These are phyloP conservation scores for Ananas comosus DNA, from an alignment of 176 grass and related monocot genomes.

Conservation along the genomic window DNA sequence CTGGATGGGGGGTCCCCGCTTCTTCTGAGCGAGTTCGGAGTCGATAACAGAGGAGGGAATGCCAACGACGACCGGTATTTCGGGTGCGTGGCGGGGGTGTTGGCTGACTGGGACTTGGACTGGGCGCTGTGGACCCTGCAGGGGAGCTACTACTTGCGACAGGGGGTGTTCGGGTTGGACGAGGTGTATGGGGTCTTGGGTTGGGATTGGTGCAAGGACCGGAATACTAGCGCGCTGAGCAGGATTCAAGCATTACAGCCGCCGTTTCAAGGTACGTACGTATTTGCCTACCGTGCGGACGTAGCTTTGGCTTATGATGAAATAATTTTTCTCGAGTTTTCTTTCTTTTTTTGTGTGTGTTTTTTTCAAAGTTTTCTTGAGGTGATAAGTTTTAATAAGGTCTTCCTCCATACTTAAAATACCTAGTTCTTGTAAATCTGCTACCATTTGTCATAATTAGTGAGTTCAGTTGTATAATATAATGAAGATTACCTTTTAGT, in stretches of 20 bases:
- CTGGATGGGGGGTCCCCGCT: slow-evolving; percentile 49
- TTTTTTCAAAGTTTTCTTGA: too few relatives aligned
- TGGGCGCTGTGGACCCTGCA: slow-evolving; percentile 89
- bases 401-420: too few relatives aligned
- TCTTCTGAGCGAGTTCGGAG: slow-evolving; percentile 81
- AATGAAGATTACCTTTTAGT: too few relatives aligned
- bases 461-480: too few relatives aligned
- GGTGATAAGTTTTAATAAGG: too few relatives aligned
- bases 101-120: slow-evolving; percentile 67
- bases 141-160: slow-evolving; percentile 73
- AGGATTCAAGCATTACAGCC: slow-evolving; percentile 61
- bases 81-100: slow-evolving; percentile 44
- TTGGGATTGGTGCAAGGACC: slow-evolving; percentile 26
- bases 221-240: slow-evolving; percentile 38
- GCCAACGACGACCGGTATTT: slow-evolving; percentile 69
- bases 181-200: slow-evolving; percentile 65
- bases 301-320: too few relatives aligned
- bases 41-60: slow-evolving; percentile 70
- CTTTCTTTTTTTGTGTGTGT: too few relatives aligned
- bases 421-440: too few relatives aligned
- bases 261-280: slow-evolving; percentile 34
- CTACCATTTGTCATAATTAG: too few relatives aligned
- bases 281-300: neutral
- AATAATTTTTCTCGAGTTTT: too few relatives aligned
- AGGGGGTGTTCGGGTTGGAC: slow-evolving; percentile 42